These are phyloP conservation scores for Dryadomyces quercus-mongolicae DNA, from an alignment of 2,329 filamentous ascomycete genomes.

Conservation along the genomic window DNA sequence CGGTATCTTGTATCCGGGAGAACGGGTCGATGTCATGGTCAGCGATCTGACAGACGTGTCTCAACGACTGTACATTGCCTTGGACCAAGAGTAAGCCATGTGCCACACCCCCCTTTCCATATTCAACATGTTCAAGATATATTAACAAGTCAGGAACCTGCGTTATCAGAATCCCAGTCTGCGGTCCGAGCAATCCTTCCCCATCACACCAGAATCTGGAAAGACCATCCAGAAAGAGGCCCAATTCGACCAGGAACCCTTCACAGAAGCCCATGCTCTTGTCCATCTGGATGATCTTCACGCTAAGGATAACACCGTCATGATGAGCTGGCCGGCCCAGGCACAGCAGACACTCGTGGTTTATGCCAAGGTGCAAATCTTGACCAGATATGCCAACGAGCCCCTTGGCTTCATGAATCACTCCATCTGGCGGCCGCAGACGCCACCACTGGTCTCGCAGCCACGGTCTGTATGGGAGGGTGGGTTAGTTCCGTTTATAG, in stretches of 20 bases:
- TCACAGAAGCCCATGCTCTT: background rate
- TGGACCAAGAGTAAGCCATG: conserved; percentile 11
- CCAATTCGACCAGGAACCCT: background rate
- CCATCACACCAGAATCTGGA: background rate
- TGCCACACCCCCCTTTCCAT: too few species aligned
- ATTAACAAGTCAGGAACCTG: conserved; percentile 3
- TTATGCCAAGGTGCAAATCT: conserved; percentile 11
- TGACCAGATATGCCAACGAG: conserved; percentile 5
- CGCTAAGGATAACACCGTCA: background rate
- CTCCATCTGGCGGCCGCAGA: conserved; percentile 8
- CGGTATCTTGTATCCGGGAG: conserved; percentile 6
- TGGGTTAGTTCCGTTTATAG: too few species aligned
- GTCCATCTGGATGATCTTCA: background rate
- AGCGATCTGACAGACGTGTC: background rate
- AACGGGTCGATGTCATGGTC: conserved; percentile 4
- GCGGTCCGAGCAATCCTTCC: background rate
- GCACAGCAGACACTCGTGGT: conserved; percentile 1
- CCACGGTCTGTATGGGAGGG: background rate
- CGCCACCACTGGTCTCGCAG: conserved; percentile 2
- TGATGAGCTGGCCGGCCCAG: background rate
- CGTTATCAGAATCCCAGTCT: conserved; percentile 10
- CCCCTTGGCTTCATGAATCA: conserved; percentile 11
- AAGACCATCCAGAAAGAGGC: background rate
- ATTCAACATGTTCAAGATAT: too few species aligned
- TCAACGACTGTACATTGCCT: background rate